Base-by-base conservation (phyloP, 2,329 filamentous ascomycete species). In the Penicillium brasilianum region DNA sequence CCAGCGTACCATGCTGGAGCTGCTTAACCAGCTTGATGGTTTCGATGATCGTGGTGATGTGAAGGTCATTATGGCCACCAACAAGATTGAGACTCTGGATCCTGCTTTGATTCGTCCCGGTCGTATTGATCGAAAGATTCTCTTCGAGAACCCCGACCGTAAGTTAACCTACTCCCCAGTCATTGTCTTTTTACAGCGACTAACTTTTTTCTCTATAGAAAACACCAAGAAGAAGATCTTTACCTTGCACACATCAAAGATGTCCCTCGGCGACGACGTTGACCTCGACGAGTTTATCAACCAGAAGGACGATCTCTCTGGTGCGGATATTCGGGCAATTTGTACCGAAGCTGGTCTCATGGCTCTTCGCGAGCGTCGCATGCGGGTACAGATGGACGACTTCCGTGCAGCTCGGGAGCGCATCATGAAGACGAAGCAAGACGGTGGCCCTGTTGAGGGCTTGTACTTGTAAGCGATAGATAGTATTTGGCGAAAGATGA, bases 21-120 rank as follows among this genome's bases (percentile, higher is more conserved):
- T 99, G 57, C 88, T 99, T 44, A 99, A 99, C 80, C 95, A 99
- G 82, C 88, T 99, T 9, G 95, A 99, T 76, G 95, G 95, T 72
- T 99, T 99, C 81, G 95, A 99, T 75, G 96, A 99, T 78, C 91
- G 95, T 63, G 96, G 95, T 70, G 95, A 99, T 76, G 94, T 99
- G 80, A 99, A 99, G 84, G 95, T 99, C 64, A 94, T 99, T 78
- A 98, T 99, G 93, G 96, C 95, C 13, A 99, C 95, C 69, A 99
- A 99, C 88, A 99, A 99, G 87, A 99, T 99, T 69, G 96, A 99
- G 70, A 96, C 92, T 4, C 85, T 99, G 30, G 96, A 99, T 74
- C 95, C 95, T 58, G 95, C 95, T 18, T 84, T 99, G 69, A 99
- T 99, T 75, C 90, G 95, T 69, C 95, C 95, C 48, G 95, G 95